phyloP scores from a whole-genome alignment of 371 early-diverging fungal genomes.

The Entomophthora muscae region DNA sequence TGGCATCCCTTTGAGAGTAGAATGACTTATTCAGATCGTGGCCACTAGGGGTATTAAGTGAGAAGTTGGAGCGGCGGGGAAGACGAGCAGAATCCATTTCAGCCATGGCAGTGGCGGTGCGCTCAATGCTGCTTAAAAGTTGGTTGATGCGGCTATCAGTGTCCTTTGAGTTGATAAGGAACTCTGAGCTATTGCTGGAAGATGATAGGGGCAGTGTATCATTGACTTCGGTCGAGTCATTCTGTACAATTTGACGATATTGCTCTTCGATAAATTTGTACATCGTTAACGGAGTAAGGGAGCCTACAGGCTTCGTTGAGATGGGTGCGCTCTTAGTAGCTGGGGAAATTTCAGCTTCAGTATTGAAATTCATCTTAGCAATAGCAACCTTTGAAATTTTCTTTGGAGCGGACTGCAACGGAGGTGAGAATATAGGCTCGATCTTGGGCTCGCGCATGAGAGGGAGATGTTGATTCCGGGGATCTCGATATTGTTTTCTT shows the following conservation, averaged over 20 bases:
- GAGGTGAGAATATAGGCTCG: not conserved
- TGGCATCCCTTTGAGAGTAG: no score
- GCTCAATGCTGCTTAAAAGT: not conserved
- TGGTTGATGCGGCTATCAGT: not conserved
- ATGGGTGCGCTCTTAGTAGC: not conserved
- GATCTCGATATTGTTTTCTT: not conserved
- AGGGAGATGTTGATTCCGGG: not conserved
- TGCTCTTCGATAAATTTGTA: conserved; percentile 7
- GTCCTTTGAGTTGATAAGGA: not conserved
- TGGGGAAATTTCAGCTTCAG: not conserved
- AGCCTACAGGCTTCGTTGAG: not conserved
- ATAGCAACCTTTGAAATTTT: not conserved
- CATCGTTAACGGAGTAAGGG: conserved; percentile 3
- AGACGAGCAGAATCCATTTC: not conserved
- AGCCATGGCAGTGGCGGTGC: conserved; percentile 2
- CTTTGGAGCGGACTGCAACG: no score
- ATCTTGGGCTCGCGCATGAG: not conserved
- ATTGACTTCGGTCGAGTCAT: not conserved
- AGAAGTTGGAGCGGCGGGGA: not conserved
- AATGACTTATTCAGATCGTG: no score
- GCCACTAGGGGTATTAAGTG: no score
- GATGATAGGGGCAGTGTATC: not conserved
- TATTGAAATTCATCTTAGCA: no score
- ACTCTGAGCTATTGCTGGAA: not conserved
- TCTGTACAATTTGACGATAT: not conserved